phyloP scores from a whole-genome alignment of 108 stramenopile species.

The Conticribra guillardii region DNA sequence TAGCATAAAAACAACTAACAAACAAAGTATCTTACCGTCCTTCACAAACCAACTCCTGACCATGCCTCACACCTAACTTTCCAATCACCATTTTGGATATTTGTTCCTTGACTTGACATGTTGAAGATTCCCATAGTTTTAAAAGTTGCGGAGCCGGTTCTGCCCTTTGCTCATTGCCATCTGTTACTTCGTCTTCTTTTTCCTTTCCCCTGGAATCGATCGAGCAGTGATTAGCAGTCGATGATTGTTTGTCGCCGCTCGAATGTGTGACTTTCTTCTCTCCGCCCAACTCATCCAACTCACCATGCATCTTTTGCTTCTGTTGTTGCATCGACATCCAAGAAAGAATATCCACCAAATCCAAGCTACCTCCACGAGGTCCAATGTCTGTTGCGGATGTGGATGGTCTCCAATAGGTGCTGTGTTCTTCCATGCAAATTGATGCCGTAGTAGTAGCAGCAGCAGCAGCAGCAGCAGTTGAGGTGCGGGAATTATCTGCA shows the following conservation, averaged over 20 bases:
- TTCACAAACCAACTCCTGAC: constrained; percentile 31
- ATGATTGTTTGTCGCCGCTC: too few species aligned
- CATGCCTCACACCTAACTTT: constrained; percentile 29
- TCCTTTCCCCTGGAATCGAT: neutral
- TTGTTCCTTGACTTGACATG: neutral
- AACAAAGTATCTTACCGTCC: constrained; percentile 42
- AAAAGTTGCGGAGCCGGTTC: neutral
- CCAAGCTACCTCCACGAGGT: constrained; percentile 9
- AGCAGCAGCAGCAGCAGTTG: neutral
- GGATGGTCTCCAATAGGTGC: constrained; percentile 15
- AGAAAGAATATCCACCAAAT: constrained; percentile 13
- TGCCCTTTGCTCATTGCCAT: neutral
- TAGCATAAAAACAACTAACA: too few species aligned
- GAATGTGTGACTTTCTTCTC: too few species aligned
- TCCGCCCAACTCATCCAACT: too few species aligned
- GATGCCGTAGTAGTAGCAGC: neutral
- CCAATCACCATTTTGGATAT: constrained; percentile 1
- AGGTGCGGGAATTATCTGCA: too few species aligned
- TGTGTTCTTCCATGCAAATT: too few species aligned
- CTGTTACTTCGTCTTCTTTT: too few species aligned
- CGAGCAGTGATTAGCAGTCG: too few species aligned
- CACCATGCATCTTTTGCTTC: too few species aligned
- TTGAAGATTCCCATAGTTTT: constrained; percentile 11
- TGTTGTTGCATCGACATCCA: neutral
- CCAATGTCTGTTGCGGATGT: constrained; percentile 25